Base-by-base conservation (phyloP, 768 basidiomycete species). In the Mrakia hoshinonis region DNA sequence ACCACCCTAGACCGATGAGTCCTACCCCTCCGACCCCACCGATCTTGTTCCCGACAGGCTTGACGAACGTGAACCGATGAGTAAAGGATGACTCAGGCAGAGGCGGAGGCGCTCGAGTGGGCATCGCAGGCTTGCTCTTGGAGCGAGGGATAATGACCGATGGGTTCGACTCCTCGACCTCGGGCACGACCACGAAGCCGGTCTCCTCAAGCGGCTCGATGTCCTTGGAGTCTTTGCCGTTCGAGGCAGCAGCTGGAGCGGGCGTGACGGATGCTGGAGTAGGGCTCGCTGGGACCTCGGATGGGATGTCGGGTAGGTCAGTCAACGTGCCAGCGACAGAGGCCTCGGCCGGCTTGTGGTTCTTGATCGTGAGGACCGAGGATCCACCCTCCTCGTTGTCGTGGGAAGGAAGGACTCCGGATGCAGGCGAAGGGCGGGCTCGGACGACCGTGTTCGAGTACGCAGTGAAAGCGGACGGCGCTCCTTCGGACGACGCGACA, bases 21-120 rank as follows among this genome's bases (percentile, higher is more conserved):
- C 65, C 70, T 5, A 48, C 52, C 31, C 52, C 26, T 9, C 49
- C 46, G 12, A 43, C 54, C 15, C 62, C 63, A 20, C 62, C 52
- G n/a, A 26, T 64, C 52, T 29, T 54, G 54, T 29, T 51, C 13
- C 52, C 49, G 54, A 71, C 62, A 12, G 70, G 70, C 39, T 71
- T 71, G 64, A 66, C 70, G 48, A 71, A 65, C 22, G 70, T 64
- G 70, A 66, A 65, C 9, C 65, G 52, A 34, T 66, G 70, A 22
- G 70, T 71, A 22, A 64, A 70, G 48, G 69, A 61, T 15, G 69
- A 70, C 20, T 61, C 60, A n/a, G 69, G 69, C 9, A 64, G 47
- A 52, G 49, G 39, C 26, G 61, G 34, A 13, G 69, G 61, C n/a
- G 69, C 31, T 34, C 64, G 64, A 10, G 46, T 66, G 4, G 64